Percentiles rank a stretch among this genome's conserved stretches.
These are phyloP conservation scores for Quercus rubra DNA, from an alignment of 306 rosid species.

Conservation along the genomic window DNA sequence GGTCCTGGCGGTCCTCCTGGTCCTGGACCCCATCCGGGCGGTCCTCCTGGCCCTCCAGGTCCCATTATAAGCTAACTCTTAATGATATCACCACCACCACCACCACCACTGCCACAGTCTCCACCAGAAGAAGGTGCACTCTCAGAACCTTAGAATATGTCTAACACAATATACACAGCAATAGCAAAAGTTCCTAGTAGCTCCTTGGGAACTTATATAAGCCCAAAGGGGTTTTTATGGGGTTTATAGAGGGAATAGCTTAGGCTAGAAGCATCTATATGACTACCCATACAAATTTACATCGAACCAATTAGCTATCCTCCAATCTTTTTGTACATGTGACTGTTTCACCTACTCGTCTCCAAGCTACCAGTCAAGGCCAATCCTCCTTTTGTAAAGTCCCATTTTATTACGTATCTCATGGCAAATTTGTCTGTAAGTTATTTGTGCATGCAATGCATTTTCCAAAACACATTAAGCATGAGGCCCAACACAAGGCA, in stretches of 20 bases:
- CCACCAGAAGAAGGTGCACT: background rate
- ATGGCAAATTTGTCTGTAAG: no score
- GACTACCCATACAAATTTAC: constrained; percentile 1
- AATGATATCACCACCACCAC: no score
- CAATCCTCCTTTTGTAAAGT: background rate
- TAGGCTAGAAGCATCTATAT: constrained; percentile 21
- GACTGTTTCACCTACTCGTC: constrained; percentile 30
- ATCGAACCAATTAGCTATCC: background rate
- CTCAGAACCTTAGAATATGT: background rate
- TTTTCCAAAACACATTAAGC: background rate
- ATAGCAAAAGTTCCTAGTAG: background rate
- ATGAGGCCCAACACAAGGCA: background rate
- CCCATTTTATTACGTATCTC: background rate
- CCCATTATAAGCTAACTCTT: constrained; percentile 11
- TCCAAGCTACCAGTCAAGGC: constrained; percentile 42
- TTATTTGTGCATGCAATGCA: background rate
- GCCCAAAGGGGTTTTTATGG: background rate
- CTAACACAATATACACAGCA: background rate
- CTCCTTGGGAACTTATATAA: constrained; percentile 13
- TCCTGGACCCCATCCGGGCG: background rate
- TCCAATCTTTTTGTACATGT: background rate
- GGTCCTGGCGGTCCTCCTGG: constrained; percentile 31
- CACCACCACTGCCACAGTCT: background rate
- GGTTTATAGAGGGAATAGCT: constrained; percentile 2
- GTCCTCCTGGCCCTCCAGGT: constrained; percentile 17